Percentiles rank a stretch among this genome's conserved stretches.
Conservation (phyloP, 2,329 filamentous ascomycete genomes). For the Didymella pinodella region DNA sequence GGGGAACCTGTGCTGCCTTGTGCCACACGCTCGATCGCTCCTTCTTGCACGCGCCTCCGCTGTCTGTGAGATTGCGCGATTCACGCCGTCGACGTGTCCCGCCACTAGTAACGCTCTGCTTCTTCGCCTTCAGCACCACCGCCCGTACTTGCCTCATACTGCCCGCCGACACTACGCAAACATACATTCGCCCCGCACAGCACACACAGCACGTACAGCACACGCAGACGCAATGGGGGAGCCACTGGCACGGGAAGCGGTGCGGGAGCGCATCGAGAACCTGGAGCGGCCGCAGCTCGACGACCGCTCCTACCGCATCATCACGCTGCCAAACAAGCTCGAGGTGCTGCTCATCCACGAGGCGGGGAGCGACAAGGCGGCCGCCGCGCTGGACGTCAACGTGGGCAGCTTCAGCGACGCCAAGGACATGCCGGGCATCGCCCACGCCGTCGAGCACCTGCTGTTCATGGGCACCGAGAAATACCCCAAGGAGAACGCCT, state of each 20-base stretch:
- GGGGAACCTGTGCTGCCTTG: slow-evolving; percentile 32
- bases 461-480: slow-evolving; percentile 99
- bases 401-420: slow-evolving; percentile 95
- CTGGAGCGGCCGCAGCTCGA: slow-evolving; percentile 87
- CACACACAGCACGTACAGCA: background rate
- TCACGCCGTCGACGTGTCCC: slow-evolving; percentile 26
- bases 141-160: slow-evolving; percentile 13
- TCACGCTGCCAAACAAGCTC: slow-evolving; percentile 83
- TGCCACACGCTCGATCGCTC: slow-evolving; percentile 26
- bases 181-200: background rate
- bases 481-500: slow-evolving; percentile 81
- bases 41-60: slow-evolving; percentile 15
- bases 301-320: slow-evolving; percentile 85
- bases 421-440: slow-evolving; percentile 90
- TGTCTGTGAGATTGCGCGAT: slow-evolving; percentile 24
- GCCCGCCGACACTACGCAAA: slow-evolving; percentile 22
- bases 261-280: slow-evolving; percentile 60
- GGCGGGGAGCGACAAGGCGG: slow-evolving; percentile 94
- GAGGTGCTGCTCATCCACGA: slow-evolving; percentile 95
- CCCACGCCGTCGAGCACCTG: slow-evolving; percentile 94
- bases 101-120: slow-evolving; percentile 34
- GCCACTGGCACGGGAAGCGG: slow-evolving; percentile 35
- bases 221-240: slow-evolving; percentile 38
- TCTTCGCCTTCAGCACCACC: slow-evolving; percentile 36
- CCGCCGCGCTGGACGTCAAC: slow-evolving; percentile 92